phyloP scores from a whole-genome alignment of 2,329 filamentous ascomycete genomes.

The Fulvia fulva region DNA sequence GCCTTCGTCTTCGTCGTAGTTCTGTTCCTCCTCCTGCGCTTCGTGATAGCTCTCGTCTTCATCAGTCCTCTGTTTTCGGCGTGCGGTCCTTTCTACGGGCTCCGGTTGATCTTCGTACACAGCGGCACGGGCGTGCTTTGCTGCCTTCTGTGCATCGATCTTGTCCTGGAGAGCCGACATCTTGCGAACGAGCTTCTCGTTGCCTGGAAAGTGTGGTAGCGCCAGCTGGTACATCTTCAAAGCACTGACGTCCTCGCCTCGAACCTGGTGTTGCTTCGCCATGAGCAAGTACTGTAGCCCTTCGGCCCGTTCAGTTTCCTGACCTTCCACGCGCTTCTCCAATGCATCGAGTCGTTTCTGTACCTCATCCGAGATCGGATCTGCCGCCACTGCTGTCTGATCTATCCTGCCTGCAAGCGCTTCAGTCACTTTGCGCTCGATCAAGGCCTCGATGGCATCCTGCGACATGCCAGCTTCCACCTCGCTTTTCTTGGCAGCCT shows the following conservation, averaged over 20 bases:
- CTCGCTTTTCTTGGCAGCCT: constrained; percentile 37
- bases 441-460: constrained; percentile 81
- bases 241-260: constrained; percentile 72
- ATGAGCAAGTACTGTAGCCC: constrained; percentile 83
- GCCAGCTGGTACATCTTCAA: constrained; percentile 84
- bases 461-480: constrained; percentile 40
- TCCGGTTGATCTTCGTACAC: constrained; percentile 3
- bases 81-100: constrained; percentile 8
- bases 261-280: constrained; percentile 83
- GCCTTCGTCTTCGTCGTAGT: constrained; percentile 37
- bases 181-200: constrained; percentile 65
- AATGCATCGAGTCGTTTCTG: constrained; percentile 77
- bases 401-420: constrained; percentile 72
- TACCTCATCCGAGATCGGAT: constrained; percentile 66
- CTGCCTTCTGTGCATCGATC: constrained; percentile 40
- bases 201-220: constrained; percentile 77
- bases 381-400: constrained; percentile 20
- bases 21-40: constrained; percentile 31
- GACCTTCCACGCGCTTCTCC: constrained; percentile 74
- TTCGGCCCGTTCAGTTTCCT: constrained; percentile 71
- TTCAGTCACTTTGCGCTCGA: constrained; percentile 87
- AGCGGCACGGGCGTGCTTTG: constrained; percentile 8
- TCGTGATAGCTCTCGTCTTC: constrained; percentile 43
- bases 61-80: constrained; percentile 7
- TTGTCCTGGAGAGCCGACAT: constrained; percentile 53